Evolutionary conservation across 345 rosid genomes (phyloP).

Genomic region (Raphanus sativus): DNA sequence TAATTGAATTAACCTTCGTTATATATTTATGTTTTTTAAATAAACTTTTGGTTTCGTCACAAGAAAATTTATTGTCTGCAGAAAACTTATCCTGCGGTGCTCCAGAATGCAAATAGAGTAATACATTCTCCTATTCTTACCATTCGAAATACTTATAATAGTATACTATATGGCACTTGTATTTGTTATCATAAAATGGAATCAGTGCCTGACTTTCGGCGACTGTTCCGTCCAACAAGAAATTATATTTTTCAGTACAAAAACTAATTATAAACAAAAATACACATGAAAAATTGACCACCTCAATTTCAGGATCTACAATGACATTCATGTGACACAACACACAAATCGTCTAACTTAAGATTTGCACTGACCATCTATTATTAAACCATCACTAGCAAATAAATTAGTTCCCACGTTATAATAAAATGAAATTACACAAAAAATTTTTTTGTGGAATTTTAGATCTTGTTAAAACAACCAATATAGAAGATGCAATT

Average conservation of each 20-base stretch:
- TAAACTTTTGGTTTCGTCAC: not conserved
- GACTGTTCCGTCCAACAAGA: constrained; percentile 30
- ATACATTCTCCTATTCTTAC: not conserved
- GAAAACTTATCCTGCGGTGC: not conserved
- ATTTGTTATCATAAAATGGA: constrained; percentile 5
- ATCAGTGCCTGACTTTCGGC: constrained; percentile 36
- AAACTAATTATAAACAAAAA: not conserved
- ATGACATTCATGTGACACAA: constrained; percentile 35
- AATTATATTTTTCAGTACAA: not conserved
- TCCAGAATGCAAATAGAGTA: not conserved
- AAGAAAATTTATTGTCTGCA: not conserved
- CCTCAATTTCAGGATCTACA: constrained; percentile 41
- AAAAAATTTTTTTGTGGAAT: not conserved
- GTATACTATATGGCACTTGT: not conserved
- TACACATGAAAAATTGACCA: constrained; percentile 20
- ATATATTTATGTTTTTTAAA: too few relatives aligned
- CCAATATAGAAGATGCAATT: not conserved
- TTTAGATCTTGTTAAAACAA: not conserved
- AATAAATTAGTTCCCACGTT: constrained; percentile 8
- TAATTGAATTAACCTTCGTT: not conserved
- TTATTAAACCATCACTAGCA: constrained; percentile 17
- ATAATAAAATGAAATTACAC: not conserved
- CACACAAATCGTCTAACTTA: constrained; percentile 36
- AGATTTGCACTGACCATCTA: constrained; percentile 25
- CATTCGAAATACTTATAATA: not conserved